Conservation (phyloP, 208 protist species). For the Trypanosoma platydactyli region DNA sequence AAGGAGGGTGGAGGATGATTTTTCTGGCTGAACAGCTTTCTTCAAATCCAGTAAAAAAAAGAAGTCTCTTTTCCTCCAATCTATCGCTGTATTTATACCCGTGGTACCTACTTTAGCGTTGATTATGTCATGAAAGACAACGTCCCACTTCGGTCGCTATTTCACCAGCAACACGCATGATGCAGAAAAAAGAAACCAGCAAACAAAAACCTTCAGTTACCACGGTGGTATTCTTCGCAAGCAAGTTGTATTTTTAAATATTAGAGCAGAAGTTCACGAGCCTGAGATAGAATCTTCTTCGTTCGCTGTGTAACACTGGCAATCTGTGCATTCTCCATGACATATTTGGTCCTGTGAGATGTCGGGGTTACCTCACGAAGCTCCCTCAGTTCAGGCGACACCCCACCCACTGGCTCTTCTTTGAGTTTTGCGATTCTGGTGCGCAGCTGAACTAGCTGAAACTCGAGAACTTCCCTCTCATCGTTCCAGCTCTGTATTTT, state of each 20-base stretch:
- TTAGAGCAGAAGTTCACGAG: slow-evolving; percentile 15
- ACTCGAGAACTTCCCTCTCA: slow-evolving; percentile 17
- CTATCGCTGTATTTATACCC: too few species aligned
- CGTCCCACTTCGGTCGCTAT: too few species aligned
- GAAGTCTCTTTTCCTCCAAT: too few species aligned
- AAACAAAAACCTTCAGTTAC: background rate
- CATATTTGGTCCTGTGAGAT: background rate
- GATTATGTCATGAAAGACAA: too few species aligned
- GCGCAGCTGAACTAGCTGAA: slow-evolving; percentile 18
- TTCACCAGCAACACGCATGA: too few species aligned
- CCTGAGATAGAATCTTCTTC: slow-evolving; percentile 14
- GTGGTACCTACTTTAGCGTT: too few species aligned
- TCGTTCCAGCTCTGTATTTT: slow-evolving; percentile 15
- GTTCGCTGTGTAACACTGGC: slow-evolving; percentile 9
- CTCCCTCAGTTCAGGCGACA: background rate
- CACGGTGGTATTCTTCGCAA: background rate
- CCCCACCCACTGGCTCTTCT: slow-evolving; percentile 7
- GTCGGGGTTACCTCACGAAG: background rate
- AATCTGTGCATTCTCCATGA: slow-evolving; percentile 1
- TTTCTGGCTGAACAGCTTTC: too few species aligned
- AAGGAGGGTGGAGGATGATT: too few species aligned
- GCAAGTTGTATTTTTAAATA: background rate
- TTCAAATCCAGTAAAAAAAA: too few species aligned
- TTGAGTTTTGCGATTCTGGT: slow-evolving; percentile 16
- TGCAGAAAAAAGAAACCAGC: background rate